These are phyloP conservation scores for Saururus chinensis DNA, from an alignment of 164 flowering plant genomes.

Conservation along the genomic window DNA sequence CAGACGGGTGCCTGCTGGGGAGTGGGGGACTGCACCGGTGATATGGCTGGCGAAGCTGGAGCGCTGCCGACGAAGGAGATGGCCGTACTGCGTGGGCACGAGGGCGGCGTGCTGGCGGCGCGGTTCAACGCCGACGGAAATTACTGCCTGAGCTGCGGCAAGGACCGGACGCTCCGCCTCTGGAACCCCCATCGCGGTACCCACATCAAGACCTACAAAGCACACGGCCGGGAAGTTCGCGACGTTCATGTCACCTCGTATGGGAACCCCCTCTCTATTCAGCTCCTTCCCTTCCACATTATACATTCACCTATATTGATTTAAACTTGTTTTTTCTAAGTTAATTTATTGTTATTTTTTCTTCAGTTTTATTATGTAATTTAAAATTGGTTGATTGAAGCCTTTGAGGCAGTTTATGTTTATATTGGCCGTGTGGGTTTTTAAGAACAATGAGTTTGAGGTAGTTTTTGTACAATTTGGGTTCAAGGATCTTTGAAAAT, in stretches of 20 bases:
- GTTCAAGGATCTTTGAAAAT: too few relatives aligned
- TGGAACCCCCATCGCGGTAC: conserved; percentile 97
- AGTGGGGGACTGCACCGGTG: too few relatives aligned
- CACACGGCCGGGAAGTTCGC: conserved; percentile 92
- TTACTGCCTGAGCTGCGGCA: conserved; percentile 83
- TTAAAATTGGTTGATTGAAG: too few relatives aligned
- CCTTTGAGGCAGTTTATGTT: too few relatives aligned
- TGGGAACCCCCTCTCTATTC: conserved; percentile 5
- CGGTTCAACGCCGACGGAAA: conserved; percentile 82
- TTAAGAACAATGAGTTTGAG: too few relatives aligned
- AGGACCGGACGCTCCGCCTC: conserved; percentile 86
- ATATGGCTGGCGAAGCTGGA: conserved; percentile 13
- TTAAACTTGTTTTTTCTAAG: neutral
- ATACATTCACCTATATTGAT: neutral
- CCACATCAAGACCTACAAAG: conserved; percentile 88
- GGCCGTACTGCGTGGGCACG: conserved; percentile 62
- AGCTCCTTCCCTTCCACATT: neutral
- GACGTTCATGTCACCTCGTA: conserved; percentile 84
- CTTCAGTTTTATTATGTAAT: too few relatives aligned
- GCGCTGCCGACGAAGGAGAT: conserved; percentile 55
- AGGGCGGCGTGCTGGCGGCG: conserved; percentile 79
- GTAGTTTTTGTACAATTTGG: too few relatives aligned
- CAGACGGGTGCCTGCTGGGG: too few relatives aligned
- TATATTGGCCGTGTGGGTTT: too few relatives aligned
- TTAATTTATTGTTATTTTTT: neutral